Evolutionary conservation across 139 green algal genomes (phyloP).

Genomic region (Tetradesmus obliquus): DNA sequence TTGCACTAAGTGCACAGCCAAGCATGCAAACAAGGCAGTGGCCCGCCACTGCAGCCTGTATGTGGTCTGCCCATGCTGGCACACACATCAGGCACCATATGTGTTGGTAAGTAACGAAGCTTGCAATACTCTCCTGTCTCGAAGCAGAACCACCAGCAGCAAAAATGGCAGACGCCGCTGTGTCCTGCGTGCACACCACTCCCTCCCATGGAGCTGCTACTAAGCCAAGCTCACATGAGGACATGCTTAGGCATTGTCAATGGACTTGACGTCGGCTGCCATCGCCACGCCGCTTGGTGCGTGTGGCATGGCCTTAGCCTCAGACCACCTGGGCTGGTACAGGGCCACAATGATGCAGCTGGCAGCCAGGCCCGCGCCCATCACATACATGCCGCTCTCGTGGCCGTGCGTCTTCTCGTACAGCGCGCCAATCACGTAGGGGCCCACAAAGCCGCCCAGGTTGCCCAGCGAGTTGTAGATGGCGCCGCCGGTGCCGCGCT

Average conservation of each 20-base stretch:
- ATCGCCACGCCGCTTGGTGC: background rate
- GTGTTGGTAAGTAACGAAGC: background rate
- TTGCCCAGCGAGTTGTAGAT: conserved; percentile 45
- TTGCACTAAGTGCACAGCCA: background rate
- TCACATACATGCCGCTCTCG: conserved; percentile 43
- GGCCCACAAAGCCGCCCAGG: conserved; percentile 47
- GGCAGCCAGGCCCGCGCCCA: conserved; percentile 27
- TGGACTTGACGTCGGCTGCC: background rate
- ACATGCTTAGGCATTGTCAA: background rate
- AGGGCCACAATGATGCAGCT: conserved; percentile 30
- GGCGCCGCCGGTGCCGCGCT: conserved; percentile 38
- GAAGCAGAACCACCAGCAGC: background rate
- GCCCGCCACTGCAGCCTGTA: background rate
- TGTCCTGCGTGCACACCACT: background rate
- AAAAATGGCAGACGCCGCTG: background rate
- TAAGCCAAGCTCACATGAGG: background rate
- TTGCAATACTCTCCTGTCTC: no score
- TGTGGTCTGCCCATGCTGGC: background rate
- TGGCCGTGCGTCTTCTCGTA: conserved; percentile 2
- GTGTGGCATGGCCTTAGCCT: conserved; percentile 38
- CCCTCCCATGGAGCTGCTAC: background rate
- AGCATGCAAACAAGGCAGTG: background rate
- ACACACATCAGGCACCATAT: background rate
- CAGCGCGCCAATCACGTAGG: conserved; percentile 41
- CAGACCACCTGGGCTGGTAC: conserved; percentile 24